Percentiles rank a stretch among this genome's conserved stretches.
Evolutionary conservation across 441 rosid genomes (phyloP).

Genomic region (Mallotus japonicus): DNA sequence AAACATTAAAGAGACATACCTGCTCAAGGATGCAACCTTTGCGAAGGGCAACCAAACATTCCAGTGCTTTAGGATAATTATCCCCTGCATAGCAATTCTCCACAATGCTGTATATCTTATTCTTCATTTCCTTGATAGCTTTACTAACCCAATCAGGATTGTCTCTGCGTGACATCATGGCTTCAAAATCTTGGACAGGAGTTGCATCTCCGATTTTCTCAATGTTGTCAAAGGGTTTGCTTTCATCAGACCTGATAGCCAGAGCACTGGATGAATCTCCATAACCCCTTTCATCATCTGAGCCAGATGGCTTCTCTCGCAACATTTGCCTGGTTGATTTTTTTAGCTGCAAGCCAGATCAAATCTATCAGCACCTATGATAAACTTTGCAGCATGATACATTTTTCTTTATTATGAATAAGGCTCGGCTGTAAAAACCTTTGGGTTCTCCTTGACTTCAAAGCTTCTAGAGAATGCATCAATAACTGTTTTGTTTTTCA

Average conservation of each 20-base stretch:
- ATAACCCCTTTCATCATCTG: slow-evolving; percentile 48
- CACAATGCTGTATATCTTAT: slow-evolving; percentile 45
- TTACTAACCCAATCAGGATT: slow-evolving; percentile 54
- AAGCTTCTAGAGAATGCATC: slow-evolving; percentile 51
- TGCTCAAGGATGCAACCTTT: slow-evolving; percentile 88
- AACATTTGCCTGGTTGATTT: slow-evolving; percentile 47
- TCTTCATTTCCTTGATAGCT: slow-evolving; percentile 68
- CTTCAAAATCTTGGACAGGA: slow-evolving; percentile 82
- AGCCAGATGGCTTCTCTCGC: slow-evolving; percentile 65
- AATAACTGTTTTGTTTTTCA: slow-evolving; percentile 45
- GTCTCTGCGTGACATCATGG: slow-evolving; percentile 80
- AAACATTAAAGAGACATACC: slow-evolving; percentile 38
- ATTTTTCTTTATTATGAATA: slow-evolving; percentile 5
- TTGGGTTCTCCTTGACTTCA: slow-evolving; percentile 78
- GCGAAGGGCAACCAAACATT: slow-evolving; percentile 65
- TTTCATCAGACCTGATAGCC: slow-evolving; percentile 28
- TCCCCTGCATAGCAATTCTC: slow-evolving; percentile 39
- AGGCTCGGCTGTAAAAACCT: slow-evolving; percentile 39
- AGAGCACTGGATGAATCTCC: slow-evolving; percentile 31
- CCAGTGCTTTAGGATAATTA: slow-evolving; percentile 46
- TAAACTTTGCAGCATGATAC: slow-evolving; percentile 12
- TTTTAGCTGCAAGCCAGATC: slow-evolving; percentile 56
- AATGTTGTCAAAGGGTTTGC: slow-evolving; percentile 24
- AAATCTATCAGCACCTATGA: slow-evolving; percentile 7
- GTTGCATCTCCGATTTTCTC: slow-evolving; percentile 58